A percentile compares a stretch with the other conserved stretches of the same genome.
These are phyloP conservation scores for Colletotrichum sp. DNA, from an alignment of 2,329 filamentous ascomycete genomes.

Conservation along the genomic window DNA sequence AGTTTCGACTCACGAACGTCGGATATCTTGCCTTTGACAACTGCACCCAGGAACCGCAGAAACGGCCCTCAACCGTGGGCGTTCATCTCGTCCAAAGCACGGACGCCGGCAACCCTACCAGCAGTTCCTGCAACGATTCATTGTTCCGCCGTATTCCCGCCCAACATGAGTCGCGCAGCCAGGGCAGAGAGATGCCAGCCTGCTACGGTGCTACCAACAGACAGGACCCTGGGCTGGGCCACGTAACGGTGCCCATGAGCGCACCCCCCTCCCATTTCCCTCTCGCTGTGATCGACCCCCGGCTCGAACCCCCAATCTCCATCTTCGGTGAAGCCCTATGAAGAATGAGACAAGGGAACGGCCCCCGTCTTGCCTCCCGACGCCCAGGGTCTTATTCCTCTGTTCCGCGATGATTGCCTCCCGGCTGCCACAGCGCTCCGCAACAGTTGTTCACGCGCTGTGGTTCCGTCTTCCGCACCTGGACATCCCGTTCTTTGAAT, in stretches of 20 bases:
- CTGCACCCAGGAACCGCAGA: not conserved
- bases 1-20: not conserved
- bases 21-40: not conserved
- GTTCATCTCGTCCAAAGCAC: not conserved
- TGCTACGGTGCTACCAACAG: conserved; percentile 1
- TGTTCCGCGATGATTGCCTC: not conserved
- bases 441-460: not conserved
- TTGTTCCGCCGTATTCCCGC: not conserved
- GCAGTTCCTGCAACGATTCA: not conserved
- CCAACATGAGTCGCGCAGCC: conserved; percentile 11
- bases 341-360: not conserved
- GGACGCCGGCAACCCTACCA: not conserved
- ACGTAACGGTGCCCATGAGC: not conserved
- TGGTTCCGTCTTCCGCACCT: not conserved
- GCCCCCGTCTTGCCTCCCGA: not conserved
- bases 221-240: conserved; percentile 1
- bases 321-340: conserved; percentile 11
- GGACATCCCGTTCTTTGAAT: not conserved
- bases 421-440: not conserved
- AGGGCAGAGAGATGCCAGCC: not conserved
- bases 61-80: not conserved
- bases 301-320: not conserved
- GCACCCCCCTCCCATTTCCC: not conserved
- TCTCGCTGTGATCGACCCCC: not conserved
- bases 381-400: not conserved